Conservation (phyloP, 2,329 filamentous ascomycete genomes). For the Claviceps purpurea region DNA sequence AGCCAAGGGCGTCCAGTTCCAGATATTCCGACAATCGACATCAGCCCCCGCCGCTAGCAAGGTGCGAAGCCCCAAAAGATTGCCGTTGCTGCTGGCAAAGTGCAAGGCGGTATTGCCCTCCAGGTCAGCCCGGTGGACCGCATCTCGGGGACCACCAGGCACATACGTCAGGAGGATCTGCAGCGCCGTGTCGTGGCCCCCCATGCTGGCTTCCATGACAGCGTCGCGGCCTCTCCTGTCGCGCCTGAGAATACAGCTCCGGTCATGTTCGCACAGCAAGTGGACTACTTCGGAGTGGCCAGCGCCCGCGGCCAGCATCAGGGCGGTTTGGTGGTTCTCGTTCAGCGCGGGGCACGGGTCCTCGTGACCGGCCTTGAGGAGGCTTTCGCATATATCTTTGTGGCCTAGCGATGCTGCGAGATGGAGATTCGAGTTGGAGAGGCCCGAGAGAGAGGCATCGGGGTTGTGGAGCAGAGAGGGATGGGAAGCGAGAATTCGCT, state of each 20-base stretch:
- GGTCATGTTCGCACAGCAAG: conserved; percentile 52
- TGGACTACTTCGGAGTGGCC: conserved; percentile 64
- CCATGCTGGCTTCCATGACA: conserved; percentile 50
- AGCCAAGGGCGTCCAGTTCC: conserved; percentile 70
- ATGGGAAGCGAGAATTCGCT: conserved; percentile 63
- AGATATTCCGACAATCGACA: conserved; percentile 56
- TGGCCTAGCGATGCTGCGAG: conserved; percentile 64
- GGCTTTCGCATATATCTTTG: conserved; percentile 51
- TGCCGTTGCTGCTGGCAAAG: conserved; percentile 72
- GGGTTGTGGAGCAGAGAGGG: conserved; percentile 64
- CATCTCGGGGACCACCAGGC: conserved; percentile 37
- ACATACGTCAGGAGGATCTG: conserved; percentile 51
- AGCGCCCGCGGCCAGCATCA: conserved; percentile 61
- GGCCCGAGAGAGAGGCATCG: conserved; percentile 50
- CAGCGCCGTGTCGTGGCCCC: conserved; percentile 50
- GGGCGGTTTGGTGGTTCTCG: conserved; percentile 63
- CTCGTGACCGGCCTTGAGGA: conserved; percentile 67
- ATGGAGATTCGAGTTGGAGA: conserved; percentile 75
- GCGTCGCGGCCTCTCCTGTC: conserved; percentile 60
- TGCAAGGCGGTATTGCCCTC: conserved; percentile 80
- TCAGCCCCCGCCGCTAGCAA: conserved; percentile 69
- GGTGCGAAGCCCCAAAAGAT: conserved; percentile 63
- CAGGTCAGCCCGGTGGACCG: conserved; percentile 46
- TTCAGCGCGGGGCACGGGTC: conserved; percentile 60
- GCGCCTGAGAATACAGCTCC: conserved; percentile 46